A percentile compares a stretch with the other conserved stretches of the same genome.
phyloP scores from a whole-genome alignment of 768 basidiomycete species.

The Suillus discolor region DNA sequence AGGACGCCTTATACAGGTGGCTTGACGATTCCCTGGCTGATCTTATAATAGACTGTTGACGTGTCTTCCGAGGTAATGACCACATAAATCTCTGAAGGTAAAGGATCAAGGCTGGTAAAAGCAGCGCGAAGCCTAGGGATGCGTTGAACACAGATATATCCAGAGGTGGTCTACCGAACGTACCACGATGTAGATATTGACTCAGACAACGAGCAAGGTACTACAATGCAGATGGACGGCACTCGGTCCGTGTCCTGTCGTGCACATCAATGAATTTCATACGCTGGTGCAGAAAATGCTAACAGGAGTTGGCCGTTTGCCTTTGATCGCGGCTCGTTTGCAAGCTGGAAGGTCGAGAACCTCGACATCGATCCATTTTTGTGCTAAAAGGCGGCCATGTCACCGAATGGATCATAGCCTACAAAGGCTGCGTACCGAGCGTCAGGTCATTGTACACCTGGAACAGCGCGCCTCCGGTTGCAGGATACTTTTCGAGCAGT shows the following conservation, averaged over 20 bases:
- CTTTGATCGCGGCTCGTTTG: constrained; percentile 59
- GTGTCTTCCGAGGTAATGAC: constrained; percentile 79
- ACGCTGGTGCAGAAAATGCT: constrained; percentile 13
- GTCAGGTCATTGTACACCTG: constrained; percentile 78
- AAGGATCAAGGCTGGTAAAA: constrained; percentile 48
- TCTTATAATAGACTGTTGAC: constrained; percentile 84
- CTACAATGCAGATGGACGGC: constrained; percentile 39
- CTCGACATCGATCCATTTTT: constrained; percentile 69
- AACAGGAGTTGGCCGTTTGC: constrained; percentile 56
- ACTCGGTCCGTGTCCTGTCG: constrained; percentile 43
- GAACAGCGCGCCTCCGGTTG: constrained; percentile 59
- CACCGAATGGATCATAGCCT: not conserved
- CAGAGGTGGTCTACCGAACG: constrained; percentile 14
- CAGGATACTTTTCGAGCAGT: constrained; percentile 62
- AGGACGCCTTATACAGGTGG: constrained; percentile 50
- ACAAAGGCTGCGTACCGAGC: constrained; percentile 45
- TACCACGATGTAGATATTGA: constrained; percentile 65
- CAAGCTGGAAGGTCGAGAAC: constrained; percentile 61
- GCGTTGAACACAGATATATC: not conserved
- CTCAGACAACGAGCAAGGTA: constrained; percentile 73
- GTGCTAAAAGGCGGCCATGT: constrained; percentile 45
- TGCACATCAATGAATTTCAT: not conserved
- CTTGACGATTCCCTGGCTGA: constrained; percentile 77
- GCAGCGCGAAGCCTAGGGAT: constrained; percentile 56
- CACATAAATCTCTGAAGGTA: constrained; percentile 55